Evolutionary conservation across 2,329 filamentous ascomycete species (phyloP).

Genomic region (Cercospora janseana): DNA sequence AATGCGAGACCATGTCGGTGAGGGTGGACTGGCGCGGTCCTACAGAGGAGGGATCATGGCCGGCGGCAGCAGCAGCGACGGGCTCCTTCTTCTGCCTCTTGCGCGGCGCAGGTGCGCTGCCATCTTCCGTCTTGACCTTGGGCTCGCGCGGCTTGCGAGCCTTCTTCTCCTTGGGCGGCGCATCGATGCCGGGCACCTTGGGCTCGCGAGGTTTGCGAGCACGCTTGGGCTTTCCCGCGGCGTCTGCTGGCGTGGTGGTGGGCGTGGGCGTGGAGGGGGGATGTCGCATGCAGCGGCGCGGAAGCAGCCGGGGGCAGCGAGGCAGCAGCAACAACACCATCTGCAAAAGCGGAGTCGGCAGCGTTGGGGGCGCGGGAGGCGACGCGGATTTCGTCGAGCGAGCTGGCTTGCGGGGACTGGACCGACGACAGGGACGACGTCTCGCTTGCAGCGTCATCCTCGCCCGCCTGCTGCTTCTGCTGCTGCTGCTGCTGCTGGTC

Average conservation of each 20-base stretch:
- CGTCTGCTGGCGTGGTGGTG: slow-evolving; percentile 39
- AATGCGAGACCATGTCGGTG: slow-evolving; percentile 41
- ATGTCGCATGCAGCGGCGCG: slow-evolving; percentile 23
- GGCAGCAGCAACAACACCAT: slow-evolving; percentile 35
- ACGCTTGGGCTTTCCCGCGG: slow-evolving; percentile 38
- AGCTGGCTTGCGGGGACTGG: slow-evolving; percentile 11
- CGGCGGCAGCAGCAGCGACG: slow-evolving; percentile 35
- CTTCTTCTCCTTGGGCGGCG: slow-evolving; percentile 46
- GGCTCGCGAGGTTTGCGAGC: slow-evolving; percentile 45
- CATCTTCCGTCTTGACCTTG: slow-evolving; percentile 44
- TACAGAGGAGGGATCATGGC: slow-evolving; percentile 23
- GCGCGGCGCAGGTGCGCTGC: slow-evolving; percentile 44
- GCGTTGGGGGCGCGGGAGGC: slow-evolving; percentile 7
- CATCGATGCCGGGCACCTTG: slow-evolving; percentile 34
- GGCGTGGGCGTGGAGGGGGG: no score
- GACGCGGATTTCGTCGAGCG: slow-evolving; percentile 12
- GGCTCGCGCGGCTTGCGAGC: slow-evolving; percentile 46
- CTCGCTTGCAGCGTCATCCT: slow-evolving; percentile 13
- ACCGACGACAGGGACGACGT: slow-evolving; percentile 14
- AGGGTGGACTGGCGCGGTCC: slow-evolving; percentile 42
- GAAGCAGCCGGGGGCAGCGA: slow-evolving; percentile 30
- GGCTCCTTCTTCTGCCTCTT: slow-evolving; percentile 46
- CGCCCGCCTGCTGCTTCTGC: not conserved
- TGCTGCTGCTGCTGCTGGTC: no score
- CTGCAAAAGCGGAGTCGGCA: slow-evolving; percentile 30